These are phyloP conservation scores for Diaporthe ampelina DNA, from an alignment of 2,329 filamentous ascomycete species.

Conservation along the genomic window DNA sequence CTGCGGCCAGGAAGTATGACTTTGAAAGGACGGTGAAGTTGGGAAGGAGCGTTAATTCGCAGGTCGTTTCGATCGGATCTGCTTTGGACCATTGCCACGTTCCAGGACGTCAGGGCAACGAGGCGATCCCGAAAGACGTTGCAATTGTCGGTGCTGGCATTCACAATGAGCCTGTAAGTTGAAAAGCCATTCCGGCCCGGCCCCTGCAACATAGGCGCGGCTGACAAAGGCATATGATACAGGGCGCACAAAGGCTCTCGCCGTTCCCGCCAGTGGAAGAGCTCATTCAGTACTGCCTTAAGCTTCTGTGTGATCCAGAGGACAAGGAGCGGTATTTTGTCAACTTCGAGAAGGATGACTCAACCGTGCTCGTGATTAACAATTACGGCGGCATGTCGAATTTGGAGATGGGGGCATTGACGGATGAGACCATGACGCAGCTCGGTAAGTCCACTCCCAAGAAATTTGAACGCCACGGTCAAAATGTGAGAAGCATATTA, in stretches of 20 bases:
- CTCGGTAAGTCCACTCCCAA: slow-evolving; percentile 49
- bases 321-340: slow-evolving; percentile 70
- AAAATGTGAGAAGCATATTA: neutral
- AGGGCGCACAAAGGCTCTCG: slow-evolving; percentile 55
- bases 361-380: slow-evolving; percentile 67
- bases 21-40: slow-evolving; percentile 69
- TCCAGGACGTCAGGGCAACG: slow-evolving; percentile 71
- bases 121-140: slow-evolving; percentile 56
- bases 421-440: slow-evolving; percentile 64
- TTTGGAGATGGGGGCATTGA: slow-evolving; percentile 68
- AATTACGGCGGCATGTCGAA: slow-evolving; percentile 70
- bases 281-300: slow-evolving; percentile 62
- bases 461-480: neutral
- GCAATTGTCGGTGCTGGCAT: slow-evolving; percentile 67
- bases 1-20: slow-evolving; percentile 71
- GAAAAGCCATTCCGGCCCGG: neutral
- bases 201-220: neutral
- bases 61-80: slow-evolving; percentile 76
- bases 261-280: slow-evolving; percentile 56
- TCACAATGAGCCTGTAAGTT: slow-evolving; percentile 60
- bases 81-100: slow-evolving; percentile 81
- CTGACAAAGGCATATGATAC: neutral
- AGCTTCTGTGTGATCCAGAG: slow-evolving; percentile 63
- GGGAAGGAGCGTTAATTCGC: slow-evolving; percentile 68
- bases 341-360: slow-evolving; percentile 57